Percentiles rank a stretch among this genome's conserved stretches.
These are phyloP conservation scores for Neofusicoccum parvum DNA, from an alignment of 2,329 filamentous ascomycete genomes.

Conservation along the genomic window DNA sequence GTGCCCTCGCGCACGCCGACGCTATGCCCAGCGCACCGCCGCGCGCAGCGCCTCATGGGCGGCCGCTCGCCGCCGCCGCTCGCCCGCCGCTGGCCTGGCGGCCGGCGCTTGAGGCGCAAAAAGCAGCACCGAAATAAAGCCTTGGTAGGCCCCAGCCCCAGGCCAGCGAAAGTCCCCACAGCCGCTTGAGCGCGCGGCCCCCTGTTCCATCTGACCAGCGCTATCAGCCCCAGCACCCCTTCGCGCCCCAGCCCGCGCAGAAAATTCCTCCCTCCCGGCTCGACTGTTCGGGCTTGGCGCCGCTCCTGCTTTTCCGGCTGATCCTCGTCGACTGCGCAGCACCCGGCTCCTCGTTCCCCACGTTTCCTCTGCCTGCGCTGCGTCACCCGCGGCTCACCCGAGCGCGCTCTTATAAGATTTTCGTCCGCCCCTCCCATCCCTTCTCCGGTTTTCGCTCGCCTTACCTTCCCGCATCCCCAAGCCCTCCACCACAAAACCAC, in stretches of 20 bases:
- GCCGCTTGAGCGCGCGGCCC: slow-evolving; percentile 13
- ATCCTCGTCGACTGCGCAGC: slow-evolving; percentile 21
- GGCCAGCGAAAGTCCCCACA: slow-evolving; percentile 13
- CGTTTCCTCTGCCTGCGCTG: slow-evolving; percentile 23
- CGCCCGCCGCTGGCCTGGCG: background rate
- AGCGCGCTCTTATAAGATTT: slow-evolving; percentile 35
- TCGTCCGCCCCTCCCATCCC: slow-evolving; percentile 37
- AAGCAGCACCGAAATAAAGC: slow-evolving; percentile 17
- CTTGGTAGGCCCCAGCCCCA: slow-evolving; percentile 17
- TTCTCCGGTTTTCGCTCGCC: slow-evolving; percentile 36
- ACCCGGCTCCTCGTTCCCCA: slow-evolving; percentile 26
- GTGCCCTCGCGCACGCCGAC: background rate
- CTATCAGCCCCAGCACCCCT: slow-evolving; percentile 10
- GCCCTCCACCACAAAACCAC: slow-evolving; percentile 3
- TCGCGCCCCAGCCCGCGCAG: slow-evolving; percentile 14
- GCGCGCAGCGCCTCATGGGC: no score
- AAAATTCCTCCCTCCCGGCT: slow-evolving; percentile 22
- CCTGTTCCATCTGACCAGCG: slow-evolving; percentile 7
- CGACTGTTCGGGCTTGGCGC: slow-evolving; percentile 22
- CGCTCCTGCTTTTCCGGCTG: slow-evolving; percentile 20
- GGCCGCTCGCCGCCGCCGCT: background rate
- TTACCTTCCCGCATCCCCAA: slow-evolving; percentile 20
- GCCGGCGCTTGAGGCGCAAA: slow-evolving; percentile 17
- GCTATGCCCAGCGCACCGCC: background rate
- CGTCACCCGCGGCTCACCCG: slow-evolving; percentile 28